phyloP scores from a whole-genome alignment of 2,329 filamentous ascomycete genomes.

The Diaporthe eres region DNA sequence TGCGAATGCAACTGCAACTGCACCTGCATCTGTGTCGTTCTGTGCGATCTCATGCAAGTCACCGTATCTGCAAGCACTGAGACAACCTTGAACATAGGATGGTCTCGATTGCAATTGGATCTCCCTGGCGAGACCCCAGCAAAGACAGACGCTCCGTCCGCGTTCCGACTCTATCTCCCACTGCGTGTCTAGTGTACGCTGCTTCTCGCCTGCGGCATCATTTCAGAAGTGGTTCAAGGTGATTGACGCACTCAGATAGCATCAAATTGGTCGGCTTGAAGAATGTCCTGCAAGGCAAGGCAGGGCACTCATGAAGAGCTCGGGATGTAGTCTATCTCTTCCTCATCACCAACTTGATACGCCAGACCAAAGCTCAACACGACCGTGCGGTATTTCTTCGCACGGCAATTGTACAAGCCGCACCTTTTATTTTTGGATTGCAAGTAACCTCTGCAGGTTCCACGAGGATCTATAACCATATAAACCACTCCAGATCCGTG shows the following conservation, averaged over 20 bases:
- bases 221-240: not conserved
- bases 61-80: not conserved
- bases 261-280: not conserved
- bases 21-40: not conserved
- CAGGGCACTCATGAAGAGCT: slow-evolving; percentile 48
- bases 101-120: not conserved
- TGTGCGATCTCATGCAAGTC: not conserved
- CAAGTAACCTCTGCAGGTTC: slow-evolving; percentile 29
- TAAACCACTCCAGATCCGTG: slow-evolving; percentile 19
- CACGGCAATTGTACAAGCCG: slow-evolving; percentile 55
- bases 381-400: slow-evolving; percentile 68
- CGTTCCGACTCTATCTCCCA: not conserved
- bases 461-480: slow-evolving; percentile 14
- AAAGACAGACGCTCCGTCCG: not conserved
- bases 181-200: slow-evolving; percentile 51
- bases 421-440: slow-evolving; percentile 10
- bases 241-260: not conserved
- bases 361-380: slow-evolving; percentile 62
- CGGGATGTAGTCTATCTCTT: slow-evolving; percentile 48
- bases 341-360: slow-evolving; percentile 63
- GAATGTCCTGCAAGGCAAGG: not conserved
- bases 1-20: not conserved
- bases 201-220: slow-evolving; percentile 59
- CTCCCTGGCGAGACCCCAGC: not conserved
- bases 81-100: not conserved